Conservation (phyloP, 805 yeast genomes). For the Candida nanaspora region DNA sequence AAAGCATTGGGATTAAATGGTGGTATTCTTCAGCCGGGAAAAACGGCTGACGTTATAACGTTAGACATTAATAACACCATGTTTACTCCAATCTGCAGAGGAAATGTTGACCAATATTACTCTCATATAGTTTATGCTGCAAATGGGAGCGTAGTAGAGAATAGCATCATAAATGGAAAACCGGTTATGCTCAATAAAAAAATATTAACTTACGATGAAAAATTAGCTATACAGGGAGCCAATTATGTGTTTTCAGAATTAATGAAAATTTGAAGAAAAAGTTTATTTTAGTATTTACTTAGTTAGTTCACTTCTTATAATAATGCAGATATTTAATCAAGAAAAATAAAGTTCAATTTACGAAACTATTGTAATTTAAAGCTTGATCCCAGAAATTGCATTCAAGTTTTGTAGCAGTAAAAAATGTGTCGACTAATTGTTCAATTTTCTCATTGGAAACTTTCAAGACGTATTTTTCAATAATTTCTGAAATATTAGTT, state of each 20-base stretch:
- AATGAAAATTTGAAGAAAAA: background rate
- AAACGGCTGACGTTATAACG: constrained; percentile 3
- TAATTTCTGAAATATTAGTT: constrained; percentile 15
- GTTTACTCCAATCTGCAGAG: constrained; percentile 2
- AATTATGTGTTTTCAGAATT: background rate
- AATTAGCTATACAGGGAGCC: background rate
- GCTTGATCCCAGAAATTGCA: constrained; percentile 46
- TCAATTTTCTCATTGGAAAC: constrained; percentile 37
- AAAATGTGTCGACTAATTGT: constrained; percentile 47
- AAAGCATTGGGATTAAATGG: constrained; percentile 1
- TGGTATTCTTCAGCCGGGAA: constrained; percentile 2
- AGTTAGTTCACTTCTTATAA: no score
- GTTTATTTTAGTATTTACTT: no score
- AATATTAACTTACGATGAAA: background rate
- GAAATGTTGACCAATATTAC: constrained; percentile 2
- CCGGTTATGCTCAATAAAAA: constrained; percentile 2
- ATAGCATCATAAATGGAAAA: constrained; percentile 2
- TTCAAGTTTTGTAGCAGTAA: constrained; percentile 54
- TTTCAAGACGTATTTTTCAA: constrained; percentile 36
- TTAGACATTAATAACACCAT: constrained; percentile 1
- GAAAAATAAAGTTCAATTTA: no score
- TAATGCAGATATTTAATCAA: no score
- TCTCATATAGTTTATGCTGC: constrained; percentile 2
- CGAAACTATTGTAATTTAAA: background rate
- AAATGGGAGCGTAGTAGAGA: constrained; percentile 3